phyloP scores from a whole-genome alignment of 768 basidiomycete species.

The Lanmaoa rubissima region DNA sequence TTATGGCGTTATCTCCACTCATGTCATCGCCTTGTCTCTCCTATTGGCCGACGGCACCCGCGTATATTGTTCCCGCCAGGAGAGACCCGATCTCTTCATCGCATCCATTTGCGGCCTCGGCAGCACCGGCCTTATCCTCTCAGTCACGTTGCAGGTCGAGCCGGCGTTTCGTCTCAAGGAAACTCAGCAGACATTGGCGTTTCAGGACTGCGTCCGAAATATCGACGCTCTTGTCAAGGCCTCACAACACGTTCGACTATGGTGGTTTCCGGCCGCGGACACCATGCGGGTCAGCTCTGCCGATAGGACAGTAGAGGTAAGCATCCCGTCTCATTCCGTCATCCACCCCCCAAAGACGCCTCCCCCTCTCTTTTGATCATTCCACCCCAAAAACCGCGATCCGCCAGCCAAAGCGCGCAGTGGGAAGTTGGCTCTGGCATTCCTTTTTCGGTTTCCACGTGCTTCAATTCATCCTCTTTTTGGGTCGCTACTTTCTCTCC shows the following conservation, averaged over 20 bases:
- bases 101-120: slow-evolving; percentile 92
- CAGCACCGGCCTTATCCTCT: slow-evolving; percentile 82
- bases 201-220: slow-evolving; percentile 58
- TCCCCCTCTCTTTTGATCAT: slow-evolving; percentile 8
- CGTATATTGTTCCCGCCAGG: slow-evolving; percentile 61
- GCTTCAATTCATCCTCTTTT: slow-evolving; percentile 79
- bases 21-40: slow-evolving; percentile 72
- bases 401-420: slow-evolving; percentile 48
- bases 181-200: slow-evolving; percentile 55
- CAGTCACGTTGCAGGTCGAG: slow-evolving; percentile 75
- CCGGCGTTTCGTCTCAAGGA: slow-evolving; percentile 81
- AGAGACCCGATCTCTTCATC: slow-evolving; percentile 74
- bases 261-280: slow-evolving; percentile 91
- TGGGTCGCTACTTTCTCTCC: slow-evolving; percentile 60
- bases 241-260: slow-evolving; percentile 89
- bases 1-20: slow-evolving; percentile 79
- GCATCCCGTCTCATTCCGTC: slow-evolving; percentile 25
- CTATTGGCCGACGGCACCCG: slow-evolving; percentile 74
- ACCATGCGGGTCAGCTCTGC: slow-evolving; percentile 68
- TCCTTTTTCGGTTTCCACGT: slow-evolving; percentile 75
- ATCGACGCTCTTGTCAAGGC: slow-evolving; percentile 55
- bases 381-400: background rate
- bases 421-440: slow-evolving; percentile 66
- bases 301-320: slow-evolving; percentile 76
- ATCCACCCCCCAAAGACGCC: background rate